Conservation (phyloP, 2,329 filamentous ascomycete species). For the Tolypocladium endophyticum region DNA sequence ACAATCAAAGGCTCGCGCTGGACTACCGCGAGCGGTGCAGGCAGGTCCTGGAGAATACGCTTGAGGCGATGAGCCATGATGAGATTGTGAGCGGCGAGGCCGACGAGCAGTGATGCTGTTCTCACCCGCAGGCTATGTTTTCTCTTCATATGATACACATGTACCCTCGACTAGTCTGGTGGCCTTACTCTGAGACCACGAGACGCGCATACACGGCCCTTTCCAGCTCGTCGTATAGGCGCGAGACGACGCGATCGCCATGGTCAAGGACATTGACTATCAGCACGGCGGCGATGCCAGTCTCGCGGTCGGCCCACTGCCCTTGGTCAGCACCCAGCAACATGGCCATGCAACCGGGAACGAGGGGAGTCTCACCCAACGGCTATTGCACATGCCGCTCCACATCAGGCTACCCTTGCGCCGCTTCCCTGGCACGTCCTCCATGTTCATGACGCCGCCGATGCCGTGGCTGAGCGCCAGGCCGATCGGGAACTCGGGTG, state of each 20-base stretch:
- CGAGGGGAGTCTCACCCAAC: conserved; percentile 24
- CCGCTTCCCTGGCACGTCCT: conserved; percentile 27
- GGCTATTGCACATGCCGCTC: conserved; percentile 29
- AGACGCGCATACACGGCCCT: conserved; percentile 21
- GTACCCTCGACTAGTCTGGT: background rate
- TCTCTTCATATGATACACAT: background rate
- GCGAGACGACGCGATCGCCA: conserved; percentile 23
- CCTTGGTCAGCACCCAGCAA: background rate
- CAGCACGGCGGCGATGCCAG: conserved; percentile 28
- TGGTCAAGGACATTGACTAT: conserved; percentile 27
- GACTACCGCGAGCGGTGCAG: conserved; percentile 39
- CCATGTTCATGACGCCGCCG: conserved; percentile 27
- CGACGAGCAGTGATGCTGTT: background rate
- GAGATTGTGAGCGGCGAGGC: conserved; percentile 11
- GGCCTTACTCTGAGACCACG: background rate
- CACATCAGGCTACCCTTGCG: conserved; percentile 31
- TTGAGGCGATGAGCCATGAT: conserved; percentile 26
- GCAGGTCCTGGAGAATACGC: conserved; percentile 33
- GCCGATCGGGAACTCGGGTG: conserved; percentile 24
- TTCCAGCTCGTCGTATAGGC: conserved; percentile 28
- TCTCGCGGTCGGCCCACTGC: conserved; percentile 26
- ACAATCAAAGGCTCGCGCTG: conserved; percentile 36
- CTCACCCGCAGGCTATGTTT: too few relatives aligned
- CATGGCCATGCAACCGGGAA: background rate
- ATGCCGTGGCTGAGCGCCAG: conserved; percentile 26